These are phyloP conservation scores for Anthoceros angustus DNA, from an alignment of 225 moss, liverwort and hornwort species.

Conservation along the genomic window DNA sequence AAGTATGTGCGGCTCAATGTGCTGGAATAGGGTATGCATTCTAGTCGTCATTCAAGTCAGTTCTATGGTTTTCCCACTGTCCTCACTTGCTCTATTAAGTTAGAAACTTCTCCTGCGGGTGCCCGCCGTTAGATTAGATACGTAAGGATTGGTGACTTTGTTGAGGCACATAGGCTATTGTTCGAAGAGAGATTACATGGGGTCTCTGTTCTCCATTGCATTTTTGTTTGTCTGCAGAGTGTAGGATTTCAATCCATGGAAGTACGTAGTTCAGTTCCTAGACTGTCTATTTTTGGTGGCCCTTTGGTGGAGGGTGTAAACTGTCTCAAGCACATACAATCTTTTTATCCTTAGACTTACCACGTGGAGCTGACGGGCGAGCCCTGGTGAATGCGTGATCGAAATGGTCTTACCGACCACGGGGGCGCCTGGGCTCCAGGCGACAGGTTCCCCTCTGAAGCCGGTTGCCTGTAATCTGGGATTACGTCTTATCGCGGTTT, in stretches of 20 bases:
- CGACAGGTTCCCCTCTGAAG: too few species aligned
- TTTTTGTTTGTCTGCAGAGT: slow-evolving; percentile 5
- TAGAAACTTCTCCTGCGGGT: background rate
- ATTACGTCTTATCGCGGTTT: too few species aligned
- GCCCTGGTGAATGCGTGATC: too few species aligned
- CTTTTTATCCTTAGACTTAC: too few species aligned
- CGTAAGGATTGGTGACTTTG: background rate
- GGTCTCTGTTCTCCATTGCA: slow-evolving; percentile 3
- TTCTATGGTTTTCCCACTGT: background rate
- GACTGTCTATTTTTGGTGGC: background rate
- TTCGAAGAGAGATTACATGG: slow-evolving; percentile 1
- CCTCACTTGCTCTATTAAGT: background rate
- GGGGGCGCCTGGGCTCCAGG: too few species aligned
- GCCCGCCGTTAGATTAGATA: background rate
- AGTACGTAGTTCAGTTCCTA: background rate
- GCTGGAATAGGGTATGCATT: background rate
- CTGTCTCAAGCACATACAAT: too few species aligned
- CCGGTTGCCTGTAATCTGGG: too few species aligned
- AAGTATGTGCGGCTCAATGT: too few species aligned
- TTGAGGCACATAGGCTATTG: background rate
- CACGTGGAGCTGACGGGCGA: too few species aligned
- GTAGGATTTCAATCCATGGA: background rate
- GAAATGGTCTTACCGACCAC: too few species aligned
- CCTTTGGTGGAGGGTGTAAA: too few species aligned
- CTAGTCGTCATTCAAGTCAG: background rate